Percentiles rank a stretch among this genome's conserved stretches.
phyloP scores from a whole-genome alignment of 345 rosid genomes.

The Salix purpurea region DNA sequence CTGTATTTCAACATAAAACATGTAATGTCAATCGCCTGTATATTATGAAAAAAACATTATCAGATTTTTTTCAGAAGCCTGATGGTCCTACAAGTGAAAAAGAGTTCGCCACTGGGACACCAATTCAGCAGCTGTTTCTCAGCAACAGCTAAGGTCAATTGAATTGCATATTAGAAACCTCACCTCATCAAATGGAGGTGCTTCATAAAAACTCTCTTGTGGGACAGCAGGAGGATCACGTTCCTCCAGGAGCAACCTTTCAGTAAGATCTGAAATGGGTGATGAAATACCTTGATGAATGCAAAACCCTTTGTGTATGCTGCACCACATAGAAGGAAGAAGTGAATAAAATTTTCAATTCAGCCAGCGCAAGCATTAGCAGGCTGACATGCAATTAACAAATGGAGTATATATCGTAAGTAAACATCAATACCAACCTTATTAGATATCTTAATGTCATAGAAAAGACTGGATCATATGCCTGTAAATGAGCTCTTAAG shows the following conservation, averaged over 20 bases:
- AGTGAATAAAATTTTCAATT: background rate
- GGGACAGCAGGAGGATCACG: conserved; percentile 78
- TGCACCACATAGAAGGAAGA: conserved; percentile 34
- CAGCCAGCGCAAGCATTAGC: background rate
- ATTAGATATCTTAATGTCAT: conserved; percentile 85
- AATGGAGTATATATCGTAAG: background rate
- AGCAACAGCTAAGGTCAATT: background rate
- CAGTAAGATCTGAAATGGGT: conserved; percentile 81
- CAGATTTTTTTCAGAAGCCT: too few relatives aligned
- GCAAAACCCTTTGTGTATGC: conserved; percentile 87
- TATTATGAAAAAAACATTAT: too few relatives aligned
- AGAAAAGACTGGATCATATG: conserved; percentile 76
- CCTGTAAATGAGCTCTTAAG: conserved; percentile 78
- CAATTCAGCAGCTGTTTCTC: background rate
- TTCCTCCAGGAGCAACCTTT: conserved; percentile 81
- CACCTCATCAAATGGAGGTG: conserved; percentile 95
- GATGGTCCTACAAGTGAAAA: background rate
- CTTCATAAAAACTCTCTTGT: conserved; percentile 62
- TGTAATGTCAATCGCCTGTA: background rate
- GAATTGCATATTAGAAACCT: conserved; percentile 6
- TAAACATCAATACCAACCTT: conserved; percentile 38
- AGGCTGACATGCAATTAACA: background rate
- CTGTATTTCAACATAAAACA: conserved; percentile 34
- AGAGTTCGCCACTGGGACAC: conserved; percentile 1
- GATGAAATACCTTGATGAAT: conserved; percentile 68